Evolutionary conservation across 2,329 filamentous ascomycete species (phyloP).

Genomic region (Chalaropsis ovoidea): DNA sequence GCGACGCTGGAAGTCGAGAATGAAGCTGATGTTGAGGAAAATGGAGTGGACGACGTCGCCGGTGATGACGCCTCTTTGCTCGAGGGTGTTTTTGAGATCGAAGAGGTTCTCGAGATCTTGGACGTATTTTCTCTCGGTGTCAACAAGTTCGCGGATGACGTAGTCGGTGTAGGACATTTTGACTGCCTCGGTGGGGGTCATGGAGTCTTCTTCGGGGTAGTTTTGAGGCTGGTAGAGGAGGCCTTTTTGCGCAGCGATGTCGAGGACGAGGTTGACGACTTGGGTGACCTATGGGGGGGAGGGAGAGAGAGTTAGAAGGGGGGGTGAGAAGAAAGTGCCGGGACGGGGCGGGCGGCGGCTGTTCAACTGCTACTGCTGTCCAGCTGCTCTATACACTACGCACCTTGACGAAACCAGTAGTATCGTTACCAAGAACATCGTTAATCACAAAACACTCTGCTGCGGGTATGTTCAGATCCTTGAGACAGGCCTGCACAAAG

Average conservation of each 20-base stretch:
- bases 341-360: too few relatives aligned
- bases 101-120: conserved; percentile 93
- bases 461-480: conserved; percentile 66
- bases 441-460: conserved; percentile 84
- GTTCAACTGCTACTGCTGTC: too few relatives aligned
- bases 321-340: background rate
- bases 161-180: conserved; percentile 71
- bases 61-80: conserved; percentile 76
- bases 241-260: conserved; percentile 69
- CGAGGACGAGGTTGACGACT: conserved; percentile 85
- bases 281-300: conserved; percentile 54
- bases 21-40: conserved; percentile 89
- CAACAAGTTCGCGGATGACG: conserved; percentile 81
- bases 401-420: conserved; percentile 93
- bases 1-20: conserved; percentile 88
- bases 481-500: conserved; percentile 81
- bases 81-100: conserved; percentile 78
- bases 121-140: conserved; percentile 94
- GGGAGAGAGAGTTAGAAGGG: background rate
- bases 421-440: conserved; percentile 87
- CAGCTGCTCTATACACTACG: too few relatives aligned
- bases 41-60: conserved; percentile 90
- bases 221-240: conserved; percentile 55
- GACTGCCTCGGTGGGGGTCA: conserved; percentile 43
- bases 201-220: conserved; percentile 44